These are phyloP conservation scores for Sclerotinia borealis DNA, from an alignment of 2,329 filamentous ascomycete genomes.

Conservation along the genomic window DNA sequence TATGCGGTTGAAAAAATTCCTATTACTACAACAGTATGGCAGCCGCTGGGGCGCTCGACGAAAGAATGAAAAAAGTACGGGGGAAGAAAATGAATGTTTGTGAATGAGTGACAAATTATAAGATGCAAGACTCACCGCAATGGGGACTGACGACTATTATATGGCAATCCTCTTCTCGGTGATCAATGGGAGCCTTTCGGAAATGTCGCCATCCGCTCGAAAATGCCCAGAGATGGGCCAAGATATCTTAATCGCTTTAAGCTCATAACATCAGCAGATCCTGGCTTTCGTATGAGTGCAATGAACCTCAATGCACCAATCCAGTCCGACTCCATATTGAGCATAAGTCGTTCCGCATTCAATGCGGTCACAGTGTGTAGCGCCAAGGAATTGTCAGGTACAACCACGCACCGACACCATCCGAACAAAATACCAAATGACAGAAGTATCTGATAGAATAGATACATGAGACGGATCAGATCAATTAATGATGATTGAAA, in stretches of 20 bases:
- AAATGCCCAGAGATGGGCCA: slow-evolving; percentile 12
- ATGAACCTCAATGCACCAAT: background rate
- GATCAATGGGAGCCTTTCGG: slow-evolving; percentile 15
- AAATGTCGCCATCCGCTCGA: slow-evolving; percentile 23
- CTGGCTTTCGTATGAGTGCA: background rate
- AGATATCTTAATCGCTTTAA: slow-evolving; percentile 20
- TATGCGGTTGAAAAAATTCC: slow-evolving; percentile 9
- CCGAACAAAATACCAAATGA: slow-evolving; percentile 9
- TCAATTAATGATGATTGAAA: background rate
- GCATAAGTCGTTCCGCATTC: background rate
- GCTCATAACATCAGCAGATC: slow-evolving; percentile 7
- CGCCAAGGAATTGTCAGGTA: slow-evolving; percentile 19
- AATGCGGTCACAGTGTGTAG: background rate
- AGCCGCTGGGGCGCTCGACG: slow-evolving; percentile 30
- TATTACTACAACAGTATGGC: slow-evolving; percentile 23
- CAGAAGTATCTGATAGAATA: background rate
- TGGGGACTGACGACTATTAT: background rate
- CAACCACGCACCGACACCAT: slow-evolving; percentile 19
- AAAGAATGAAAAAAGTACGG: slow-evolving; percentile 23
- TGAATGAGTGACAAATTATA: background rate
- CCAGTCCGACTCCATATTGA: slow-evolving; percentile 4
- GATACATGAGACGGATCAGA: background rate
- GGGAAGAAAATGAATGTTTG: slow-evolving; percentile 17
- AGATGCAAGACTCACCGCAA: background rate
- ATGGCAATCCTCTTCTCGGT: slow-evolving; percentile 5